Conservation (phyloP, 2,329 filamentous ascomycete species). For the Escovopsis sp. region DNA sequence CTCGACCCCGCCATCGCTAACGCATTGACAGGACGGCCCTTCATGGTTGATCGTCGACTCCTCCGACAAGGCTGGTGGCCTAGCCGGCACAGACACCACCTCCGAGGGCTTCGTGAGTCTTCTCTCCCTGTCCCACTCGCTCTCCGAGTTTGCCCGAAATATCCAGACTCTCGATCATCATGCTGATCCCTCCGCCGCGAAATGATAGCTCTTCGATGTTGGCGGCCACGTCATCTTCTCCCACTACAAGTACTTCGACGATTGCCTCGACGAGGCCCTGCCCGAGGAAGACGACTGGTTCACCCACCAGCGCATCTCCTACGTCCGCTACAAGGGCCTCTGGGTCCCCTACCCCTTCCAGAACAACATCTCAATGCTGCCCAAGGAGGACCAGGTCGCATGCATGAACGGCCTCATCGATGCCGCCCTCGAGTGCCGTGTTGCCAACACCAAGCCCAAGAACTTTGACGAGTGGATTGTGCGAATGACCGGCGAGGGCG, state of each 20-base stretch:
- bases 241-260: slow-evolving; percentile 99
- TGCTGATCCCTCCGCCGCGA: slow-evolving; percentile 2
- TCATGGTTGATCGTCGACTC: slow-evolving; percentile 96
- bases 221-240: slow-evolving; percentile 98
- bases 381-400: slow-evolving; percentile 90
- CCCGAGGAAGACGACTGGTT: slow-evolving; percentile 93
- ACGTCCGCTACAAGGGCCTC: slow-evolving; percentile 87
- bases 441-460: slow-evolving; percentile 81
- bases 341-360: slow-evolving; percentile 99
- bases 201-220: slow-evolving; percentile 78
- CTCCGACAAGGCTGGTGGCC: slow-evolving; percentile 81
- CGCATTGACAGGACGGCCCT: slow-evolving; percentile 52
- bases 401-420: slow-evolving; percentile 95
- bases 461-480: slow-evolving; percentile 98
- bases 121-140: slow-evolving; percentile 7
- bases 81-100: slow-evolving; percentile 88
- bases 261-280: slow-evolving; percentile 93
- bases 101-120: slow-evolving; percentile 88
- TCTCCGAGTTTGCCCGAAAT: no score
- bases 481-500: slow-evolving; percentile 73
- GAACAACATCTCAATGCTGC: slow-evolving; percentile 98
- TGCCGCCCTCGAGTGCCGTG: slow-evolving; percentile 72
- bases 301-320: slow-evolving; percentile 95
- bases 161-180: slow-evolving; percentile 4
- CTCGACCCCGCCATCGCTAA: slow-evolving; percentile 12